Conservation (phyloP, 2,329 filamentous ascomycete genomes). For the Stagonosporopsis tanaceti region DNA sequence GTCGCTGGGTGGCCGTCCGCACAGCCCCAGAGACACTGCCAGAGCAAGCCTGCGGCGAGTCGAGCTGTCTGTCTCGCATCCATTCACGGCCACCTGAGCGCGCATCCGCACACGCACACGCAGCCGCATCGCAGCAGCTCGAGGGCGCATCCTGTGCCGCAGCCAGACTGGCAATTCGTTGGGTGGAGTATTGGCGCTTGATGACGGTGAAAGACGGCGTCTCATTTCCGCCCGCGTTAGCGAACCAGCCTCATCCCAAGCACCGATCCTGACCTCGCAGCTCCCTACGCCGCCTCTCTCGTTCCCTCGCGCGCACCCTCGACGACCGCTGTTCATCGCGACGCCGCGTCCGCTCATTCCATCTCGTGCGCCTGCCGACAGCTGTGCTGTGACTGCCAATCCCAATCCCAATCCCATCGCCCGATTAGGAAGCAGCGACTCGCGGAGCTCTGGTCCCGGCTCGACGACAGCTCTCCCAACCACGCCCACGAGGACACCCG, state of each 20-base stretch:
- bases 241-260: slow-evolving; percentile 48
- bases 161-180: slow-evolving; percentile 22
- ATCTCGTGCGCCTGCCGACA: slow-evolving; percentile 36
- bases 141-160: slow-evolving; percentile 16
- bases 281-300: slow-evolving; percentile 35
- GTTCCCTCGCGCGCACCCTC: slow-evolving; percentile 30
- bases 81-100: slow-evolving; percentile 10
- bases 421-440: slow-evolving; percentile 26
- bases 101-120: slow-evolving; percentile 18
- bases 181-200: slow-evolving; percentile 36
- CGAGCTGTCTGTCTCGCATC: slow-evolving; percentile 18
- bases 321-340: slow-evolving; percentile 31
- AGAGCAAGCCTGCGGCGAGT: slow-evolving; percentile 14
- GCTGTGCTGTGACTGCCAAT: slow-evolving; percentile 22
- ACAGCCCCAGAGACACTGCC: slow-evolving; percentile 27
- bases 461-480: slow-evolving; percentile 26
- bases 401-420: slow-evolving; percentile 24
- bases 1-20: slow-evolving; percentile 31
- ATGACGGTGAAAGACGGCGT: slow-evolving; percentile 41
- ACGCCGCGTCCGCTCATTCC: slow-evolving; percentile 36
- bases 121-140: slow-evolving; percentile 9
- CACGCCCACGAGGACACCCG: slow-evolving; percentile 23
- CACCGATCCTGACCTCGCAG: slow-evolving; percentile 36
- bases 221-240: slow-evolving; percentile 49
- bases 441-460: slow-evolving; percentile 21